Conservation (phyloP, 2,329 filamentous ascomycete species). For the Cytospora chrysosperma region DNA sequence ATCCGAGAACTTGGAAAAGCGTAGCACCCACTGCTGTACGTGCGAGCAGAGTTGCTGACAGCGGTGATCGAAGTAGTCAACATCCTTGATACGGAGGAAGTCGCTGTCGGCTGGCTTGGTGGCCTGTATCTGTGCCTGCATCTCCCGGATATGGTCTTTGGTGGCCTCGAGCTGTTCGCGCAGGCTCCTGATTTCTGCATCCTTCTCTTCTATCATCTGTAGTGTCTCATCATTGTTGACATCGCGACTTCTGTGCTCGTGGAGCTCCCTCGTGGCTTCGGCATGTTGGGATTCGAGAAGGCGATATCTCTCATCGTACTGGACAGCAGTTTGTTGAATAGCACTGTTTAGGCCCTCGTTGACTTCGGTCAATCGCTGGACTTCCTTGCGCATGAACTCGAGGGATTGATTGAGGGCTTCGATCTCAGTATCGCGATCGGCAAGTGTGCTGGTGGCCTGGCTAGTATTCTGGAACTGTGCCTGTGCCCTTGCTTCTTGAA, state of each 20-base stretch:
- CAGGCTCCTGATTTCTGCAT: slow-evolving; percentile 77
- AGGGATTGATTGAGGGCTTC: slow-evolving; percentile 76
- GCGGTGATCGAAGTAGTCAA: slow-evolving; percentile 92
- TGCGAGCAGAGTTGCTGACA: slow-evolving; percentile 95
- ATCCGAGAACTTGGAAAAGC: slow-evolving; percentile 97
- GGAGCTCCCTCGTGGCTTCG: slow-evolving; percentile 66
- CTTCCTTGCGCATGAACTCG: slow-evolving; percentile 77
- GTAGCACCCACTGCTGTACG: slow-evolving; percentile 94
- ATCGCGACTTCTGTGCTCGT: slow-evolving; percentile 64
- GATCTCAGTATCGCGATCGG: slow-evolving; percentile 85
- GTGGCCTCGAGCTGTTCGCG: slow-evolving; percentile 76
- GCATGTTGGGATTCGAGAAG: slow-evolving; percentile 67
- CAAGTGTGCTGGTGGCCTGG: slow-evolving; percentile 67
- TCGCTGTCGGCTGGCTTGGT: slow-evolving; percentile 60
- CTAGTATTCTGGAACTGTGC: slow-evolving; percentile 67
- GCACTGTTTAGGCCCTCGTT: slow-evolving; percentile 78
- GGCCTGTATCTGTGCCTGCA: slow-evolving; percentile 58
- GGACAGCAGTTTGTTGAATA: slow-evolving; percentile 72
- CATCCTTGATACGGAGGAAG: slow-evolving; percentile 78
- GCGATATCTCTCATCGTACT: slow-evolving; percentile 71
- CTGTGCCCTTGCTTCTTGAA: slow-evolving; percentile 69
- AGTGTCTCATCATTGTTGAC: slow-evolving; percentile 58
- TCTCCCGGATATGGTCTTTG: slow-evolving; percentile 57
- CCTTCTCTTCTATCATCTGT: slow-evolving; percentile 69
- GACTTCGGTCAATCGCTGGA: slow-evolving; percentile 75